phyloP scores from a whole-genome alignment of 441 rosid genomes.

The Aleurites moluccanus region DNA sequence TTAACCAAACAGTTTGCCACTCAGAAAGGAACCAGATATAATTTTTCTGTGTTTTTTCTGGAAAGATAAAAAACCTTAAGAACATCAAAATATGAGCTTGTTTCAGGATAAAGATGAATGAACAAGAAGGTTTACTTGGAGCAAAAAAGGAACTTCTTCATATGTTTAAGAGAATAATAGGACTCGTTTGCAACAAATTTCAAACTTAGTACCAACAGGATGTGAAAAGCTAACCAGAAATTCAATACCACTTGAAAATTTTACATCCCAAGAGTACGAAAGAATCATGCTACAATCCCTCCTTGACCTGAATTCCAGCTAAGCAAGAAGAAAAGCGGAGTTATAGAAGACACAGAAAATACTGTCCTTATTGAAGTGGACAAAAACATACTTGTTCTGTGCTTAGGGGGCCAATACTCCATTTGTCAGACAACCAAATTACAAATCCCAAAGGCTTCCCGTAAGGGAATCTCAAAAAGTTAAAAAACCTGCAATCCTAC shows the following conservation, averaged over 20 bases:
- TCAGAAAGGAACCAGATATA: not conserved
- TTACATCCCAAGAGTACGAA: conserved; percentile 18
- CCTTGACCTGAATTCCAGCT: conserved; percentile 33
- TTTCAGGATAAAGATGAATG: not conserved
- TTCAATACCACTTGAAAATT: conserved; percentile 14
- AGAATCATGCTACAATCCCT: conserved; percentile 24
- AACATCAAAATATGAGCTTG: not conserved
- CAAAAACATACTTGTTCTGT: conserved; percentile 24
- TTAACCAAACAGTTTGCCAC: not conserved
- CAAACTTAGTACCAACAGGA: conserved; percentile 26
- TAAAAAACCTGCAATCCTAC: conserved; percentile 23
- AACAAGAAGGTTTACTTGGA: not conserved
- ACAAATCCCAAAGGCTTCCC: conserved; percentile 38
- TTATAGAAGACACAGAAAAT: conserved; percentile 16
- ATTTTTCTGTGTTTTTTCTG: not conserved
- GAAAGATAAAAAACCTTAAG: not conserved
- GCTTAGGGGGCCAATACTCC: conserved; percentile 7
- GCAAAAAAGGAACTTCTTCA: conserved; percentile 3
- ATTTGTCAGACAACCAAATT: conserved; percentile 28
- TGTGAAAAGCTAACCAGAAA: conserved; percentile 16
- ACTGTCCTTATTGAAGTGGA: conserved; percentile 32
- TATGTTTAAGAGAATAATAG: conserved; percentile 1
- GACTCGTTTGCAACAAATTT: conserved; percentile 22
- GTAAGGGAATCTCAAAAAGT: conserved; percentile 20
- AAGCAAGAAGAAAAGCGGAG: conserved; percentile 17